Evolutionary conservation across 179 eudicot species (phyloP), one percentile per base, ranked within the genome.

Genomic region (Actinidia arguta): DNA sequence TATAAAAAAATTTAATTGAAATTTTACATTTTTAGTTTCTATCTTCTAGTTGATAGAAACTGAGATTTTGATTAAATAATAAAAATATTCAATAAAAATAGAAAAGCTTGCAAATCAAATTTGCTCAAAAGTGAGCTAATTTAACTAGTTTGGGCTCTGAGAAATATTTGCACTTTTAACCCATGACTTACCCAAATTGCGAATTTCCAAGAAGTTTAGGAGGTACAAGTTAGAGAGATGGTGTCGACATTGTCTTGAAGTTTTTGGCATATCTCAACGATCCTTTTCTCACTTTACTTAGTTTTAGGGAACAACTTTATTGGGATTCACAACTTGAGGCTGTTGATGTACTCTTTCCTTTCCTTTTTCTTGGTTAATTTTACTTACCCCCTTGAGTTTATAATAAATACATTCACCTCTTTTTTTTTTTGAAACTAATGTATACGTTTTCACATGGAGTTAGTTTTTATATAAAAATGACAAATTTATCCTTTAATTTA

Each of bases 281-380:
- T 4, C 14, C 54, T 3, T 42, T 44, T 31, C 42, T 14, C 8
- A 0, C 0, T 9, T 8, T 36, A 17, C 54, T 76, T 76, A 8
- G 69, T n/a, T 76, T 59, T 76, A 59, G 54, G 69, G 42, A n/a
- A n/a, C 2, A 10, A 7, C 56, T 78, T 78, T 63, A 63, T 78
- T 14, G 72, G 80, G 72, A 63, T 78, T 63, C 69, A 12, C n/a
- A 9, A 3, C 70, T 7, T 16, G 25, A 46, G 4, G 13, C 44
- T 47, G 25, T 0, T 59, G 36, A 59, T 5, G 3, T 22, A 6
- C 12, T 24, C 0, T n/a, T 13, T 31, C 47, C 7, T 24, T 62
- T 47, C 27, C 18, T 36, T 17, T 27, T 17, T 9, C 52, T 31
- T 9, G 6, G 16, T 8, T 8, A 1, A 16, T 4, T 0, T 13